Base-by-base conservation (phyloP, 129 eudicot genomes). In the Artemisia argyi region DNA sequence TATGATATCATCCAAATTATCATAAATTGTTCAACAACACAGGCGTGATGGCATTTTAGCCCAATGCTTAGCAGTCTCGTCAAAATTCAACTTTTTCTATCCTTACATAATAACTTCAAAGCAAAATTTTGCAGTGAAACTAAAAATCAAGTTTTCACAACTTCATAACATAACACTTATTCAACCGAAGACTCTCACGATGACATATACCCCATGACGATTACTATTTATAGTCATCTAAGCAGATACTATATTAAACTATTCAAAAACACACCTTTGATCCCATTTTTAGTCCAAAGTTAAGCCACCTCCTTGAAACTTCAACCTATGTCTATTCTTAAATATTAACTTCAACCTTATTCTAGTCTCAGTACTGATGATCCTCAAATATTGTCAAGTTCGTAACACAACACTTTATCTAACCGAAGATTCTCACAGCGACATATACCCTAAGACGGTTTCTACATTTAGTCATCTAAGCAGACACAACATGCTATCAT, bases 261-360 rank as follows among this genome's bases (percentile, higher is more conserved):
- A 2, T 39, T 39, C 46, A 39, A 39, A 39, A 39, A 7, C 9
- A 39, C 46, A 7, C 46, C 2, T 39, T 39, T 2, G 2, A 39
- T 39, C 46, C 46, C 46, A 39, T 39, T 39, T 39, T 39, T 39
- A 39, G 46, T 39, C 46, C 46, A 39, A 39, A 39, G 46, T 39
- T 39, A 39, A 39, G 46, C 46, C 10, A 7, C 1, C 46, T 39
- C 10, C 46, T 39, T 7, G 2, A 56, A 59, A 50, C 11, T 18
- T 73, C 55, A 11, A 57, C 66, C 68, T 10, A 59, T 59, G 11
- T 14, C 10, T 26, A 24, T 57, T 59, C 68, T 44, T n/a, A 57
- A 57, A 32, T 32, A 71, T 0, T 52, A 71, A 17, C 47, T 13
- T 7, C 46, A 18, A 32, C 42, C 46, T 39, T 39, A 7, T 7